Conservation (phyloP, 345 rosid genomes). For the Laguncularia racemosa region DNA sequence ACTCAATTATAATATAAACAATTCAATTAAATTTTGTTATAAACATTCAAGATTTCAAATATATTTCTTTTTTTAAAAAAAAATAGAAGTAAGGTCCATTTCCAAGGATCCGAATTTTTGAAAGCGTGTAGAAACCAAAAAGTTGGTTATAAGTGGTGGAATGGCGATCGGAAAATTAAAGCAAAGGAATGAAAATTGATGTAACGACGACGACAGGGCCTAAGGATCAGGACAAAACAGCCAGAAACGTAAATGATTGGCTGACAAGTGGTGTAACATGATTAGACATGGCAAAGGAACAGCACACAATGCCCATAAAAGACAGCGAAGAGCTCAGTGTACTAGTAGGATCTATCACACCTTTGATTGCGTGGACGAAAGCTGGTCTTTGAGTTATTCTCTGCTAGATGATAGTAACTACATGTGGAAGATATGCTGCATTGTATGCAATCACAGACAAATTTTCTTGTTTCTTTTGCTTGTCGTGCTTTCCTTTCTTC, state of each 20-base stretch:
- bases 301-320: background rate
- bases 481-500: too few relatives aligned
- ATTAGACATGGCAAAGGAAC: slow-evolving; percentile 11
- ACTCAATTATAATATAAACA: too few relatives aligned
- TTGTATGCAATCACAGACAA: too few relatives aligned
- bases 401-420: background rate
- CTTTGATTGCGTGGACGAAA: slow-evolving; percentile 49
- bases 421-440: too few relatives aligned
- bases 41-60: too few relatives aligned
- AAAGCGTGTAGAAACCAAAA: too few relatives aligned
- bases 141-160: background rate
- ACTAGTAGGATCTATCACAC: slow-evolving; percentile 33
- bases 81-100: too few relatives aligned
- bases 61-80: too few relatives aligned
- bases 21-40: too few relatives aligned
- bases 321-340: background rate
- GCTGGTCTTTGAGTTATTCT: background rate
- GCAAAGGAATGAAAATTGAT: slow-evolving; percentile 12
- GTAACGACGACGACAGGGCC: slow-evolving; percentile 1
- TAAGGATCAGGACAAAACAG: slow-evolving; percentile 11
- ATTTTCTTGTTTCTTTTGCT: too few relatives aligned
- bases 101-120: too few relatives aligned
- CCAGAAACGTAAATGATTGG: slow-evolving; percentile 26
- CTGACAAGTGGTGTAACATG: slow-evolving; percentile 22
- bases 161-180: too few relatives aligned